Evolutionary conservation across 495 filamentous ascomycete genomes (phyloP).

Genomic region (Aspergillus asperescens): DNA sequence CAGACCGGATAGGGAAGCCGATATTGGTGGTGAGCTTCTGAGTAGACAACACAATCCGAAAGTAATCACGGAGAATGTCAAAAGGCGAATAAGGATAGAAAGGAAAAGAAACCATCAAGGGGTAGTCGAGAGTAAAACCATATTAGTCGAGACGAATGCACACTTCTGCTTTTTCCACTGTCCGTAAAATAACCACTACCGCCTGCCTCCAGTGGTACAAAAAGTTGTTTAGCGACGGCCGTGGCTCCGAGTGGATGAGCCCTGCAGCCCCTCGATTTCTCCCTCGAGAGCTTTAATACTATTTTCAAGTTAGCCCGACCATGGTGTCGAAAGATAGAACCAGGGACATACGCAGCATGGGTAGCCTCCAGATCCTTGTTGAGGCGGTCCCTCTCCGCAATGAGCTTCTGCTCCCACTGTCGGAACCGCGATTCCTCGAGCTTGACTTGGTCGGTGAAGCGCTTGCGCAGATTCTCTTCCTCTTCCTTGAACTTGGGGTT

Average conservation of each 20-base stretch:
- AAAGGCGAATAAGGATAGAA: slow-evolving; percentile 2
- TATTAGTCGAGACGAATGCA: slow-evolving; percentile 31
- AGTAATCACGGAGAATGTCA: slow-evolving; percentile 15
- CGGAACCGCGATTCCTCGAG: slow-evolving; percentile 98
- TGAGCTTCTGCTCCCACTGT: slow-evolving; percentile 99
- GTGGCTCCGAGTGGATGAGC: slow-evolving; percentile 85
- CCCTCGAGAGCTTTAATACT: slow-evolving; percentile 91
- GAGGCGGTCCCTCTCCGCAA: slow-evolving; percentile 91
- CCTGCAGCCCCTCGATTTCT: slow-evolving; percentile 91
- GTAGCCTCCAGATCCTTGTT: slow-evolving; percentile 99
- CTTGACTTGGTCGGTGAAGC: slow-evolving; percentile 99
- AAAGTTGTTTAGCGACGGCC: slow-evolving; percentile 72
- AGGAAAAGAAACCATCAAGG: slow-evolving; percentile 25
- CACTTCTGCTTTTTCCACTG: slow-evolving; percentile 30
- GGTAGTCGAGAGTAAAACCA: slow-evolving; percentile 39
- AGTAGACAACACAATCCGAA: slow-evolving; percentile 21
- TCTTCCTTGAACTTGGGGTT: slow-evolving; percentile 99
- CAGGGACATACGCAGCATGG: slow-evolving; percentile 69
- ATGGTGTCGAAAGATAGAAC: neutral
- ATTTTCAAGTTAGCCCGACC: slow-evolving; percentile 25
- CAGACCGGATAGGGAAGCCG: slow-evolving; percentile 12
- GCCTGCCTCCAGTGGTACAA: slow-evolving; percentile 7
- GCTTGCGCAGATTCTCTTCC: slow-evolving; percentile 94
- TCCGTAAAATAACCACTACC: slow-evolving; percentile 19
- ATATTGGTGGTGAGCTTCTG: slow-evolving; percentile 13